Base-by-base conservation (phyloP, 495 filamentous ascomycete species). In the Neurospora tetraspora region DNA sequence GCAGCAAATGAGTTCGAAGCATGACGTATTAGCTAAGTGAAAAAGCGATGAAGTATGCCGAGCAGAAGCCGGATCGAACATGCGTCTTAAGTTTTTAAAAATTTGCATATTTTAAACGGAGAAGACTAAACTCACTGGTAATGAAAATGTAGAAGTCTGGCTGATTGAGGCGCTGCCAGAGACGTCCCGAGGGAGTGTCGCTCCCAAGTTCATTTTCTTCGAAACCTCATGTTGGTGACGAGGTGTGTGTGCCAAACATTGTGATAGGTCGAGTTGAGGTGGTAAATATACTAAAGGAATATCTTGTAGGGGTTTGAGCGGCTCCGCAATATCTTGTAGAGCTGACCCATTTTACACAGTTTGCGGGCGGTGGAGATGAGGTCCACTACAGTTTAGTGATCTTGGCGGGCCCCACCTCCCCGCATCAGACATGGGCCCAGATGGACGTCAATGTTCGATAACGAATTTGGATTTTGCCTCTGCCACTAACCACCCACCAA, bases 101-200 rank as follows among this genome's bases (percentile, higher is more conserved):
- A 10, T n/a, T n/a, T 20, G 18, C 42, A 10, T 0, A n/a, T n/a
- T 6, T 20, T 4, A 1, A 4, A n/a, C 42, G 2, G 4, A 3
- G 3, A n/a, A 10, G 6, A 9, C 0, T 9, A n/a, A 1, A 9
- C 10, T 0, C 0, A 0, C 7, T 1, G 42, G 9, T n/a, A 0
- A 2, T 9, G 7, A 8, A 12, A 53, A 6, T 12, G 20, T 5
- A 1, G 0, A 6, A 4, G 3, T 7, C 53, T 0, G 1, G 23
- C 1, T 31, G 23, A 16, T 4, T 0, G 23, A 61, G 53, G 14
- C 0, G 0, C 2, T 9, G 0, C 6, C 2, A 2, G 12, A 14
- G 14, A 18, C 16, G 0, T 34, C 0, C 0, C 1, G 12, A 61
- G 27, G 5, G 53, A 61, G 53, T 61, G 53, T 61, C 53, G 2